These are phyloP conservation scores for Emericellopsis terricola DNA, from an alignment of 495 filamentous ascomycete species.

Conservation along the genomic window DNA sequence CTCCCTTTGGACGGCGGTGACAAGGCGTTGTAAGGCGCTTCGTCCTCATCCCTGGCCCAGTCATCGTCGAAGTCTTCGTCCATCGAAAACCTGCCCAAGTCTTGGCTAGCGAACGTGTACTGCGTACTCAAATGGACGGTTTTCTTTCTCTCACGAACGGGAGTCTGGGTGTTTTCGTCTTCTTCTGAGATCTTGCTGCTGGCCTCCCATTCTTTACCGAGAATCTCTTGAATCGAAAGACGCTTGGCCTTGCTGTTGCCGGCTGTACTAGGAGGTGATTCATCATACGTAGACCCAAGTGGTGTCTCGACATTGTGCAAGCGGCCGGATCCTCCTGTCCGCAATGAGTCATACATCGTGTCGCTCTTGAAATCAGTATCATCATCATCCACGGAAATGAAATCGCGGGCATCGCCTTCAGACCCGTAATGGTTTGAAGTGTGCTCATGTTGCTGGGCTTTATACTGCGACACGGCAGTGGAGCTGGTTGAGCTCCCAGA, in stretches of 20 bases:
- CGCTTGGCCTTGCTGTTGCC: slow-evolving; percentile 37
- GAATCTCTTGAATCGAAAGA: slow-evolving; percentile 35
- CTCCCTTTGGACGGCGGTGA: slow-evolving; percentile 28
- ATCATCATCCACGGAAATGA: slow-evolving; percentile 64
- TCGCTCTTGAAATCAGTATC: slow-evolving; percentile 78
- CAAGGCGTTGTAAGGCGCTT: slow-evolving; percentile 29
- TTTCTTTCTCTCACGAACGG: slow-evolving; percentile 13
- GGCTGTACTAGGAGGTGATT: slow-evolving; percentile 38
- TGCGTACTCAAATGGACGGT: slow-evolving; percentile 5
- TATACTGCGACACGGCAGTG: slow-evolving; percentile 10
- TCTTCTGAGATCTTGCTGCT: slow-evolving; percentile 45
- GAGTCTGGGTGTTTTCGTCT: slow-evolving; percentile 41
- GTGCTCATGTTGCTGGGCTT: slow-evolving; percentile 33
- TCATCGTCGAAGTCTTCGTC: slow-evolving; percentile 48
- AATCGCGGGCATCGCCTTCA: slow-evolving; percentile 58
- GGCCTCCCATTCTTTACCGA: slow-evolving; percentile 26
- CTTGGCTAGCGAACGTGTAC: slow-evolving; percentile 6
- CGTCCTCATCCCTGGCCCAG: slow-evolving; percentile 39
- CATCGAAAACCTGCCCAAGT: slow-evolving; percentile 29
- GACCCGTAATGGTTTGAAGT: slow-evolving; percentile 71
- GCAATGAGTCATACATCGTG: slow-evolving; percentile 78
- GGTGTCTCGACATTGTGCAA: slow-evolving; percentile 34
- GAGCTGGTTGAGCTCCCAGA: slow-evolving; percentile 9
- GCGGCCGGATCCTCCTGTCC: slow-evolving; percentile 56
- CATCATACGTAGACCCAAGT: slow-evolving; percentile 78